These are phyloP conservation scores for Penicillium bovifimosum DNA, from an alignment of 495 filamentous ascomycete species.

Conservation along the genomic window DNA sequence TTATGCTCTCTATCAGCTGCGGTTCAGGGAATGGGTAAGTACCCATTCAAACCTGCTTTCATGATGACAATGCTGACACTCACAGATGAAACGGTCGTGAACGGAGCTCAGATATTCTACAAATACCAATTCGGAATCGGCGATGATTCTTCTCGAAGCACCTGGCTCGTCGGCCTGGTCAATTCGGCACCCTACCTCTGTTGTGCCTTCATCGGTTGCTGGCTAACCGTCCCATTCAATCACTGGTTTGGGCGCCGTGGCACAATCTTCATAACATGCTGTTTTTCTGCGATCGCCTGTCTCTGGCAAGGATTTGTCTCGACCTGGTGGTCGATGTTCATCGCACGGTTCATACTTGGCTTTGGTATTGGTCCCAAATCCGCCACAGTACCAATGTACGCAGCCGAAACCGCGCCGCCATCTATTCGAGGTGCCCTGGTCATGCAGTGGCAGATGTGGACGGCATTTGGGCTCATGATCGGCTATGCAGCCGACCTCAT, in stretches of 20 bases:
- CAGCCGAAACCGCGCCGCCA: constrained; percentile 69
- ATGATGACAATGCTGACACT: not conserved
- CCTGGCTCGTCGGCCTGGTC: constrained; percentile 66
- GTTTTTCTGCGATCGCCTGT: constrained; percentile 60
- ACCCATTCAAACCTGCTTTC: no score
- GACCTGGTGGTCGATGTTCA: constrained; percentile 69
- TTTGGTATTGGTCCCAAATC: constrained; percentile 79
- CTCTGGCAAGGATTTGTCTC: constrained; percentile 74
- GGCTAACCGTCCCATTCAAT: constrained; percentile 79
- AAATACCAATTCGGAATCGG: constrained; percentile 63
- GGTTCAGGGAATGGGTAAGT: constrained; percentile 64
- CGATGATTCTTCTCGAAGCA: constrained; percentile 26
- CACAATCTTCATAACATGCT: constrained; percentile 74
- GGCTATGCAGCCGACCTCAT: constrained; percentile 69
- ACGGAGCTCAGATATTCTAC: constrained; percentile 74
- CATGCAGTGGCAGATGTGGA: constrained; percentile 87
- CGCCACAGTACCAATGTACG: constrained; percentile 73
- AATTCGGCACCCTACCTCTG: constrained; percentile 62
- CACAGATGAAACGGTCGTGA: constrained; percentile 71
- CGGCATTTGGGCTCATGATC: constrained; percentile 77
- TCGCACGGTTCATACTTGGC: constrained; percentile 66
- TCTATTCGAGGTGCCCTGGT: constrained; percentile 69
- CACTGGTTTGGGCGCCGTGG: constrained; percentile 72
- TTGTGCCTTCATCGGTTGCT: constrained; percentile 73
- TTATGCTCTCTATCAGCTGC: constrained; percentile 59